Percentiles rank a stretch among this genome's conserved stretches.
Conservation (phyloP, 2,329 filamentous ascomycete species). For the Aulographum hederae region DNA sequence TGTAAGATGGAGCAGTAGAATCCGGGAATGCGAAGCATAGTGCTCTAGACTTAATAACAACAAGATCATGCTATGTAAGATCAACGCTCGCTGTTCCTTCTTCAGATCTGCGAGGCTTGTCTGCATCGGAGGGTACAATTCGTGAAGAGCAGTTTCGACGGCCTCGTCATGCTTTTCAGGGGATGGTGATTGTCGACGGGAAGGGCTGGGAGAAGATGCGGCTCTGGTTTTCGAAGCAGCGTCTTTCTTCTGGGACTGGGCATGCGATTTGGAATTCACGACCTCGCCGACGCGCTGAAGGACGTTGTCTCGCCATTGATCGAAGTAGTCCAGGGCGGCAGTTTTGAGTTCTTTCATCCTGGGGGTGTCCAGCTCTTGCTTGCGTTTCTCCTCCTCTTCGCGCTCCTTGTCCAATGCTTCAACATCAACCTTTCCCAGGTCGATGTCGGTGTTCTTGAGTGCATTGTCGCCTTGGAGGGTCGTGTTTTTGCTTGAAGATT, state of each 20-base stretch:
- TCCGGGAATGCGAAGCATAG: conserved; percentile 18
- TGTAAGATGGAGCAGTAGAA: conserved; percentile 15
- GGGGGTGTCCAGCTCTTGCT: conserved; percentile 30
- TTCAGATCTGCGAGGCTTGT: conserved; percentile 42
- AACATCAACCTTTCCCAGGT: neutral
- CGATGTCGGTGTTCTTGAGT: neutral
- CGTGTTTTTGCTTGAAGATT: neutral
- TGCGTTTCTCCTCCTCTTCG: conserved; percentile 16
- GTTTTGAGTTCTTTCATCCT: conserved; percentile 48
- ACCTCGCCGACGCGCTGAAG: conserved; percentile 54
- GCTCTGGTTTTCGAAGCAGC: conserved; percentile 18
- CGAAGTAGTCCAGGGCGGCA: conserved; percentile 52
- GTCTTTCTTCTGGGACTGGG: conserved; percentile 16
- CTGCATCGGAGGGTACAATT: conserved; percentile 23
- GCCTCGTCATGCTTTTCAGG: conserved; percentile 11
- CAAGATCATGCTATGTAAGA: conserved; percentile 46
- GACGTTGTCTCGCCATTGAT: conserved; percentile 61
- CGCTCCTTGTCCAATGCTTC: conserved; percentile 8
- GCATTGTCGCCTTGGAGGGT: neutral
- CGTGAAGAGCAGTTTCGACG: conserved; percentile 20
- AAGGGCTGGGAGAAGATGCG: conserved; percentile 7
- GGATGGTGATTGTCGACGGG: conserved; percentile 4
- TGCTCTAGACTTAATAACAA: conserved; percentile 20
- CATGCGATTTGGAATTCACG: conserved; percentile 19
- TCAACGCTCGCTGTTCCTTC: conserved; percentile 42